phyloP scores from a whole-genome alignment of 257 asterid genomes.

The Nicotiana attenuata region DNA sequence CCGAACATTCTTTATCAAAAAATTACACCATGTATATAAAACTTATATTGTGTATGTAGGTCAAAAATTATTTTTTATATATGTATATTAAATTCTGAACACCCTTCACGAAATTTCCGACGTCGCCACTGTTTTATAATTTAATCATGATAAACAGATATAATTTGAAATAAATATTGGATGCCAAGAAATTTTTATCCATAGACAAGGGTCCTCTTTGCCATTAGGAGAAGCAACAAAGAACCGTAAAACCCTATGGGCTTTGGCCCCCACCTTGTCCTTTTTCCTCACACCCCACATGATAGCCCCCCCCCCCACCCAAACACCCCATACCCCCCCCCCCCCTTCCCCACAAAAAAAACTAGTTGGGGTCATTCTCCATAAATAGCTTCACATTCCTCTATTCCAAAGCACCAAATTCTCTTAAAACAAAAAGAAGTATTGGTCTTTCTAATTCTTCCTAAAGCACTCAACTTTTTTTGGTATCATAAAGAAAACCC shows the following conservation, averaged over 20 bases:
- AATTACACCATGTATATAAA: too few species aligned
- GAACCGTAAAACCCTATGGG: background rate
- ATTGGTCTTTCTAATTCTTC: background rate
- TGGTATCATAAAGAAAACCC: background rate
- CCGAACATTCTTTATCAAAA: too few species aligned
- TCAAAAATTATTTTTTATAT: too few species aligned
- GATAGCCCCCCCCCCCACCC: background rate
- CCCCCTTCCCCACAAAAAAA: background rate
- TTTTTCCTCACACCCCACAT: too few species aligned
- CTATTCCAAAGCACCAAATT: background rate
- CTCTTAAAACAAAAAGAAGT: background rate
- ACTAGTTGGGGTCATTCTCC: constrained; percentile 10
- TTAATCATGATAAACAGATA: too few species aligned
- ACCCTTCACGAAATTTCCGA: too few species aligned
- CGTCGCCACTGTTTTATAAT: too few species aligned
- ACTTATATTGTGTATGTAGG: too few species aligned
- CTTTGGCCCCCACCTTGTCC: constrained; percentile 5
- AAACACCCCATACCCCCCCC: background rate
- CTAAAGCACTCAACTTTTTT: background rate
- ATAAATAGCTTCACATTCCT: constrained; percentile 37
- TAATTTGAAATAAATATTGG: too few species aligned
- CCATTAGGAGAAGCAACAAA: background rate
- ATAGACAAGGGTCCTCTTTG: background rate
- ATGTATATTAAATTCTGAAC: too few species aligned
- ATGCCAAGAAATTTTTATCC: too few species aligned